Evolutionary conservation across 495 filamentous ascomycete genomes (phyloP).

Genomic region (Monascus purpureus): DNA sequence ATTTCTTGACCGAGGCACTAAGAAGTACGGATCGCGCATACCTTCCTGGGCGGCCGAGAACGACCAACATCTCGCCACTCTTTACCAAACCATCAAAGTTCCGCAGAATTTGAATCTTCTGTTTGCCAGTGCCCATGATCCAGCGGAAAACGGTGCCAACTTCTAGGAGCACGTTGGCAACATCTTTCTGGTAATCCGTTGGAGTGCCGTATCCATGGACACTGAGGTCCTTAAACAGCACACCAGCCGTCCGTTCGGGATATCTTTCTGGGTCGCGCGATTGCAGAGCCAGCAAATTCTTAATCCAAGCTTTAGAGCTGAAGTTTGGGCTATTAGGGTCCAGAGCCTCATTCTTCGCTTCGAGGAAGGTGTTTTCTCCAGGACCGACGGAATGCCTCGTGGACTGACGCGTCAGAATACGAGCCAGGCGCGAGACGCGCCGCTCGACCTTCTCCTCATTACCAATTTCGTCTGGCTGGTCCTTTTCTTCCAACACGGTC

Average conservation of each 20-base stretch:
- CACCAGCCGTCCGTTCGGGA: slow-evolving; percentile 28
- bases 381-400: slow-evolving; percentile 20
- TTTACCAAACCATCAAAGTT: slow-evolving; percentile 60
- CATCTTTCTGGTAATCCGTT: slow-evolving; percentile 74
- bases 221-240: slow-evolving; percentile 47
- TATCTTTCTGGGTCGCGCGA: slow-evolving; percentile 35
- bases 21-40: no score
- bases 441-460: slow-evolving; percentile 22
- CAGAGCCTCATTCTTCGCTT: slow-evolving; percentile 26
- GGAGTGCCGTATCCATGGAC: slow-evolving; percentile 64
- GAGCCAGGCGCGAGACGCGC: slow-evolving; percentile 30
- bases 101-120: slow-evolving; percentile 55
- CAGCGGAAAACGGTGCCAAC: slow-evolving; percentile 29
- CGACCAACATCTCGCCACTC: slow-evolving; percentile 69
- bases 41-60: slow-evolving; percentile 59
- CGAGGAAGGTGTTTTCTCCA: slow-evolving; percentile 32
- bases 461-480: slow-evolving; percentile 10
- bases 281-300: slow-evolving; percentile 33
- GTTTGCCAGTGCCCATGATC: slow-evolving; percentile 31
- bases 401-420: slow-evolving; percentile 34
- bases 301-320: slow-evolving; percentile 36
- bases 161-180: slow-evolving; percentile 53
- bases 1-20: no score
- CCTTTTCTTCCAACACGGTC: slow-evolving; percentile 17
- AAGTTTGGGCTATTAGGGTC: slow-evolving; percentile 35